Percentiles rank a stretch among this genome's conserved stretches.
Evolutionary conservation across 1,284 basidiomycete genomes (phyloP).

Genomic region (Apiotrichum sp.): DNA sequence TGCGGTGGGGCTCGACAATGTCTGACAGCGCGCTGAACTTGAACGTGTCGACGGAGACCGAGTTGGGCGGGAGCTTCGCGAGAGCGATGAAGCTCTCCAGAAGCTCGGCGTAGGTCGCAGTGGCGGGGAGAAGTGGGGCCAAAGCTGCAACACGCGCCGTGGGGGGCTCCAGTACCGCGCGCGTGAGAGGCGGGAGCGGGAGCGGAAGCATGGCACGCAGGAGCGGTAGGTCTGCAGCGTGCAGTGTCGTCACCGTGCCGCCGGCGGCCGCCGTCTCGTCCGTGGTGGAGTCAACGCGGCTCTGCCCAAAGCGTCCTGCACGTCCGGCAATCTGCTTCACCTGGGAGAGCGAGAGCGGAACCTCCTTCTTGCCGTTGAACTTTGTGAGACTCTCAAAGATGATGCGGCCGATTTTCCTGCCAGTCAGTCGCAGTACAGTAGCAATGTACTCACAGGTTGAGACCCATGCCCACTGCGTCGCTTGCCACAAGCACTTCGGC

Average conservation of each 20-base stretch:
- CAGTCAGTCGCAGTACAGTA: not conserved
- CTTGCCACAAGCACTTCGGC: constrained; percentile 84
- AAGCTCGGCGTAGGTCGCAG: constrained; percentile 35
- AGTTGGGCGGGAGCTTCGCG: constrained; percentile 51
- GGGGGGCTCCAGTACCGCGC: constrained; percentile 48
- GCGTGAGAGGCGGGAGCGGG: constrained; percentile 49
- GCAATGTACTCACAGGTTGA: constrained; percentile 69
- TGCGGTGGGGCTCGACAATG: constrained; percentile 51
- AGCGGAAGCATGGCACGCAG: constrained; percentile 52
- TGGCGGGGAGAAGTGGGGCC: constrained; percentile 45
- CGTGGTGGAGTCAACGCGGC: constrained; percentile 27
- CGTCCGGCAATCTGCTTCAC: constrained; percentile 96
- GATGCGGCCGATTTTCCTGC: constrained; percentile 84
- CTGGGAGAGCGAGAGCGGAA: constrained; percentile 65
- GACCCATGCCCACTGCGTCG: constrained; percentile 91
- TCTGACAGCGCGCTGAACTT: constrained; percentile 43
- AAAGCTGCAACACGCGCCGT: constrained; percentile 39
- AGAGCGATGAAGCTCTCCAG: constrained; percentile 41
- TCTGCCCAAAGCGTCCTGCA: constrained; percentile 83
- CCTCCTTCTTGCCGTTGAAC: constrained; percentile 57
- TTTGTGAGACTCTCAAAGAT: constrained; percentile 76
- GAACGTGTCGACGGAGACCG: constrained; percentile 48
- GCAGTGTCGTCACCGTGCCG: constrained; percentile 69
- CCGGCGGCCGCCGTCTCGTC: constrained; percentile 49
- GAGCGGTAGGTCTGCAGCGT: constrained; percentile 59